These are phyloP conservation scores for Coniochaeta sp. DNA, from an alignment of 2,329 filamentous ascomycete genomes.

Conservation along the genomic window DNA sequence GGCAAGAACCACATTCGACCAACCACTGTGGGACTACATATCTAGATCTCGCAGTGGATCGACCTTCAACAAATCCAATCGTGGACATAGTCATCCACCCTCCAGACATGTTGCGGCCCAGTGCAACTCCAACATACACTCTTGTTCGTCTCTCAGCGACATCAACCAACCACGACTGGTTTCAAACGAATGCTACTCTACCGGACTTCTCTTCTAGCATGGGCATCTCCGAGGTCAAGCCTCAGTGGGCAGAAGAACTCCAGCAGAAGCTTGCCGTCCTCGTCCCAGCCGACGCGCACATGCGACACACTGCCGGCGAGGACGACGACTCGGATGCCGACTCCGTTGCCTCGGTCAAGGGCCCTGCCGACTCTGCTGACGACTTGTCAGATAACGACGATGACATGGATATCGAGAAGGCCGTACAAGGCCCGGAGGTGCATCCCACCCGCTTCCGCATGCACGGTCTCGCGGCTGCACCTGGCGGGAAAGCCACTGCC, in stretches of 20 bases:
- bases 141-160: slow-evolving; percentile 46
- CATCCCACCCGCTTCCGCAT: slow-evolving; percentile 42
- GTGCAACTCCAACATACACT: slow-evolving; percentile 37
- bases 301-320: slow-evolving; percentile 23
- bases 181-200: slow-evolving; percentile 37
- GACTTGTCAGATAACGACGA: slow-evolving; percentile 7
- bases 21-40: slow-evolving; percentile 40
- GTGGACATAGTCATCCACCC: slow-evolving; percentile 40
- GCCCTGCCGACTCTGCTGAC: neutral
- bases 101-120: slow-evolving; percentile 19
- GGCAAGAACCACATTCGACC: slow-evolving; percentile 25
- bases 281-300: slow-evolving; percentile 37
- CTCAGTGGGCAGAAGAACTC: slow-evolving; percentile 42
- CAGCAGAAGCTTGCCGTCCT: slow-evolving; percentile 32
- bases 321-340: slow-evolving; percentile 22
- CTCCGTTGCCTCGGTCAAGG: slow-evolving; percentile 15
- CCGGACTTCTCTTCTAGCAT: slow-evolving; percentile 13
- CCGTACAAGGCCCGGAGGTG: slow-evolving; percentile 28
- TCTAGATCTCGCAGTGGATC: slow-evolving; percentile 7
- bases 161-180: slow-evolving; percentile 42
- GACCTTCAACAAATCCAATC: slow-evolving; percentile 34
- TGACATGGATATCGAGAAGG: slow-evolving; percentile 11
- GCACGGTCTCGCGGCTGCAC: slow-evolving; percentile 44
- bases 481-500: slow-evolving; percentile 42
- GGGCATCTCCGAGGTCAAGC: slow-evolving; percentile 11